phyloP scores from a whole-genome alignment of 768 basidiomycete genomes.

The Boletellus emodensis region DNA sequence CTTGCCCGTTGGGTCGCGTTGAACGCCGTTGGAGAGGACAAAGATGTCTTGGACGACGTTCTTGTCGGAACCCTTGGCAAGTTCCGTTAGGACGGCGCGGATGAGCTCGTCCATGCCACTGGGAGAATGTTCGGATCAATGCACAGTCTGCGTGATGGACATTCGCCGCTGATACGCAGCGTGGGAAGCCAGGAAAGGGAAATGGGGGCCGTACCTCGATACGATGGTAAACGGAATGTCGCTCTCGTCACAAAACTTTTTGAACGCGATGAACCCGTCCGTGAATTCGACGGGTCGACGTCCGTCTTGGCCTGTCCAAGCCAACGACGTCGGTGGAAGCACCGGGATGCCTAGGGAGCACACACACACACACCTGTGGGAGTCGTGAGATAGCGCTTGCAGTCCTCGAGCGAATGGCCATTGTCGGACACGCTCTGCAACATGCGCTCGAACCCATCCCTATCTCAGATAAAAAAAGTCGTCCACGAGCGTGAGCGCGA shows the following conservation, averaged over 20 bases:
- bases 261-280: constrained; percentile 81
- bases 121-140: constrained; percentile 3
- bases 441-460: constrained; percentile 89
- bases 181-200: constrained; percentile 7
- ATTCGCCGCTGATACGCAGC: constrained; percentile 1
- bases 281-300: constrained; percentile 11
- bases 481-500: constrained; percentile 17
- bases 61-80: constrained; percentile 53
- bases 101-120: constrained; percentile 95
- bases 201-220: constrained; percentile 57
- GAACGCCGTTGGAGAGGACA: constrained; percentile 92
- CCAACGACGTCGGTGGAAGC: not conserved
- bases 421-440: constrained; percentile 70
- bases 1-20: constrained; percentile 50
- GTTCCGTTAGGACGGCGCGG: constrained; percentile 75
- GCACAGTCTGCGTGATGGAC: not conserved
- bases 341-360: not conserved
- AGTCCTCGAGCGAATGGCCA: constrained; percentile 81
- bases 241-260: constrained; percentile 73
- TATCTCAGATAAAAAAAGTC: constrained; percentile 26
- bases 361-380: constrained; percentile 49
- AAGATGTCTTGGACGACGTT: constrained; percentile 73
- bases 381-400: constrained; percentile 67
- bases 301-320: constrained; percentile 6
- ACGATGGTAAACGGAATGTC: constrained; percentile 91